Conservation (phyloP, 805 yeast genomes). For the Nakazawaea anatomiae region DNA sequence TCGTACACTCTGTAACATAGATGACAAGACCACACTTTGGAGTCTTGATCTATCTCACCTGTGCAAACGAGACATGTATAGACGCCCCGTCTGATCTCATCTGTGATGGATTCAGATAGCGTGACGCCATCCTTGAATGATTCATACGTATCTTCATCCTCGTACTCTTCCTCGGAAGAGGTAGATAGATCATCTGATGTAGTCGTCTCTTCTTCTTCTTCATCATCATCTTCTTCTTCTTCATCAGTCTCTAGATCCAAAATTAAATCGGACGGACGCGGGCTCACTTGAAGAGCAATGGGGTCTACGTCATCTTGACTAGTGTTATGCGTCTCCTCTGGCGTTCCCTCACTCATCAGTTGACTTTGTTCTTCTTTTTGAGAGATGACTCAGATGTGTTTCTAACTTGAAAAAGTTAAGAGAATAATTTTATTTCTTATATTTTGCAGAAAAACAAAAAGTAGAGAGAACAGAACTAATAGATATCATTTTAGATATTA, state of each 20-base stretch:
- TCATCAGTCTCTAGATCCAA: constrained; percentile 3
- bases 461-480: background rate
- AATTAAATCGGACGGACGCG: background rate
- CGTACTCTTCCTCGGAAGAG: background rate
- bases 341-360: constrained; percentile 1
- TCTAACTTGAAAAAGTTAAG: background rate
- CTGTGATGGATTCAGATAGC: constrained; percentile 36
- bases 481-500: too few relatives aligned
- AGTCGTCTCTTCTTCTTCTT: background rate
- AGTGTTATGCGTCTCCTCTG: background rate
- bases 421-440: background rate
- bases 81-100: constrained; percentile 59
- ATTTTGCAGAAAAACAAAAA: background rate
- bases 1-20: constrained; percentile 82
- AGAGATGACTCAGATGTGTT: background rate
- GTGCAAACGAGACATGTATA: constrained; percentile 89
- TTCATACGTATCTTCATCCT: background rate
- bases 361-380: background rate
- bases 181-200: background rate
- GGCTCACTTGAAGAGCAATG: too few relatives aligned
- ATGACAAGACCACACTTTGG: constrained; percentile 74
- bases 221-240: background rate
- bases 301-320: background rate
- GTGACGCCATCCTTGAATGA: constrained; percentile 21
- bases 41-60: constrained; percentile 61